Conservation (phyloP, 2,329 filamentous ascomycete genomes). For the Sphaceloma murrayae region DNA sequence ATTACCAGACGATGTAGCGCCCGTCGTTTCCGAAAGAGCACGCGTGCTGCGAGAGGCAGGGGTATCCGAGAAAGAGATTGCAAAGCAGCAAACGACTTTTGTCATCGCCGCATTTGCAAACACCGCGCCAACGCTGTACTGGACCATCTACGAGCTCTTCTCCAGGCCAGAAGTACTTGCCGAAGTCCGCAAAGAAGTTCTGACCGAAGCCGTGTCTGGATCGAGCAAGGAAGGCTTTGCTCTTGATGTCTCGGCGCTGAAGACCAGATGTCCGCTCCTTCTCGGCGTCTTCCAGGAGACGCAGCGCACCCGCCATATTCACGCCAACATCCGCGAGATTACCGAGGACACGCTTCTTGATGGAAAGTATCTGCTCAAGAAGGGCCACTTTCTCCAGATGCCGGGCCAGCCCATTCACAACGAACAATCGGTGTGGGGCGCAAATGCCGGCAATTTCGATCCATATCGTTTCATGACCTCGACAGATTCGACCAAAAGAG, state of each 20-base stretch:
- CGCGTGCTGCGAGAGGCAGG: not conserved
- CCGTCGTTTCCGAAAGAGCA: not conserved
- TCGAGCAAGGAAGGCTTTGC: constrained; percentile 13
- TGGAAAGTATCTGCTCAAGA: constrained; percentile 29
- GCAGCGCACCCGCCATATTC: constrained; percentile 25
- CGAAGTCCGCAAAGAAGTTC: constrained; percentile 29
- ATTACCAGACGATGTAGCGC: not conserved
- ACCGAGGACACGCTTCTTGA: constrained; percentile 30
- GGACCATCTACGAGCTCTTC: constrained; percentile 32
- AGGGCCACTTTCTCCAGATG: constrained; percentile 30
- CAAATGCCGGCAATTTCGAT: constrained; percentile 20
- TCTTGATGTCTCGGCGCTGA: constrained; percentile 30
- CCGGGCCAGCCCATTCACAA: constrained; percentile 28
- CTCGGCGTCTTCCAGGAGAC: constrained; percentile 33
- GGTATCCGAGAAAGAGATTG: not conserved
- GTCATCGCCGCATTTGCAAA: constrained; percentile 31
- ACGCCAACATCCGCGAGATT: constrained; percentile 27
- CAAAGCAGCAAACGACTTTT: not conserved
- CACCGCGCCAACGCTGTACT: constrained; percentile 33
- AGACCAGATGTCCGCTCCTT: constrained; percentile 29
- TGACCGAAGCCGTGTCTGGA: constrained; percentile 17
- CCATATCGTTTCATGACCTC: constrained; percentile 21
- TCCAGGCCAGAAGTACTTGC: constrained; percentile 29
- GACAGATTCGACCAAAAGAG: not conserved
- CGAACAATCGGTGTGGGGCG: constrained; percentile 27